Conservation (phyloP, 2,329 filamentous ascomycete genomes). For the Grosmannia serpens region DNA sequence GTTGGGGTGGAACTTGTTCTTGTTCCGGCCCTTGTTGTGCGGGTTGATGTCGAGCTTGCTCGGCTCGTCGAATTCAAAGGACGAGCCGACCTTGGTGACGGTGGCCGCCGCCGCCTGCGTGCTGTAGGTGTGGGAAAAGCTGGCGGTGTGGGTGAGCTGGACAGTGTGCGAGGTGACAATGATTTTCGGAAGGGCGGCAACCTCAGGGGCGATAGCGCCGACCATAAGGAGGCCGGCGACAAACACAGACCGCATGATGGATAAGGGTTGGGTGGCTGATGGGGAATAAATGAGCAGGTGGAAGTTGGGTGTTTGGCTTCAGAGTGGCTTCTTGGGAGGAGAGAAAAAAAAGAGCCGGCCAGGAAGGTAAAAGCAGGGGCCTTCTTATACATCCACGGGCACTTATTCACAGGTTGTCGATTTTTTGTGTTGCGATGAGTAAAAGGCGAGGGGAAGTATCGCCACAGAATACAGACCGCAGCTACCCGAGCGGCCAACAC, state of each 20-base stretch:
- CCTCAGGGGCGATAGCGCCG: neutral
- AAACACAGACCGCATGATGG: neutral
- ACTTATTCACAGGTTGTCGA: too few species aligned
- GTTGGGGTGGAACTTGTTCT: neutral
- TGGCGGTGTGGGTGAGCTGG: neutral
- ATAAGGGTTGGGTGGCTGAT: neutral
- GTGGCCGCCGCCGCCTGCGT: neutral
- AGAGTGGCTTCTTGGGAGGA: too few species aligned
- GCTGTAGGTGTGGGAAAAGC: neutral
- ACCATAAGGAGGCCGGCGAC: neutral
- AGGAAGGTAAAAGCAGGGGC: too few species aligned
- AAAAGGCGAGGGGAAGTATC: too few species aligned
- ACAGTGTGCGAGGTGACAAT: neutral
- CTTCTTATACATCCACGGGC: too few species aligned
- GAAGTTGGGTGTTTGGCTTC: too few species aligned
- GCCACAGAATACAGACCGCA: too few species aligned
- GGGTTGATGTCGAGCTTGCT: neutral
- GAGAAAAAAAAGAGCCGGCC: too few species aligned
- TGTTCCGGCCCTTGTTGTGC: neutral
- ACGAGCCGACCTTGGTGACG: neutral
- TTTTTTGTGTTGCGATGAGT: too few species aligned
- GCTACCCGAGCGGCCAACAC: too few species aligned
- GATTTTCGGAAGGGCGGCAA: too few species aligned
- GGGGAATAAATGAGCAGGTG: neutral
- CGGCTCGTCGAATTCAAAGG: neutral